Evolutionary conservation across 73 alveolate species (phyloP).

Genomic region (Tetrahymena borealis): DNA sequence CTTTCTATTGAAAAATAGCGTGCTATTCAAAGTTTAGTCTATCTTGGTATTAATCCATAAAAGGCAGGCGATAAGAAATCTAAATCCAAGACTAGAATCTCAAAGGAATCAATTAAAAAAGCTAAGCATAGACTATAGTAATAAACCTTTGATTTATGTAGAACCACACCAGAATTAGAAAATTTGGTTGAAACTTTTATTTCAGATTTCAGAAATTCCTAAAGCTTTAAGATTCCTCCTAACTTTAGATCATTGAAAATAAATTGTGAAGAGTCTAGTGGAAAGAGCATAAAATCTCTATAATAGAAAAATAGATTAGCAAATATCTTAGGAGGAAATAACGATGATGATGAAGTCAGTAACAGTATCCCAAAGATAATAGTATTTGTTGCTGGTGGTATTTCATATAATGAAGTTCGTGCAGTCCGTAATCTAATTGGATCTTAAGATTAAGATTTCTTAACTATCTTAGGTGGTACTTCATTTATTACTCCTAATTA

Average conservation of each 20-base stretch:
- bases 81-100: constrained; percentile 5
- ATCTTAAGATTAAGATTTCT: not conserved
- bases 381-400: constrained; percentile 32
- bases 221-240: constrained; percentile 2
- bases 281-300: constrained; percentile 2
- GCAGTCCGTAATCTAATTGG: not conserved
- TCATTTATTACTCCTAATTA: not conserved
- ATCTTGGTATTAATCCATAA: constrained; percentile 28
- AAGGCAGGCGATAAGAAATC: constrained; percentile 22
- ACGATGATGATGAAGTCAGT: constrained; percentile 23
- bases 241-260: constrained; percentile 12
- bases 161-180: constrained; percentile 36
- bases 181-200: constrained; percentile 18
- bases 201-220: constrained; percentile 16
- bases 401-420: constrained; percentile 18
- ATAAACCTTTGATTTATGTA: constrained; percentile 21
- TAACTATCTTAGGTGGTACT: not conserved
- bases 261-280: constrained; percentile 18
- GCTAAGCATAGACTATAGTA: constrained; percentile 21
- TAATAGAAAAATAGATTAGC: not conserved
- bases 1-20: constrained; percentile 2
- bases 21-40: constrained; percentile 9
- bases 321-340: constrained; percentile 10
- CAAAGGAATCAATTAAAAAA: constrained; percentile 12
- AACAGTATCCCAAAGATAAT: constrained; percentile 13